Evolutionary conservation across 2,329 filamentous ascomycete genomes (phyloP).

Genomic region (Cadophora malorum): DNA sequence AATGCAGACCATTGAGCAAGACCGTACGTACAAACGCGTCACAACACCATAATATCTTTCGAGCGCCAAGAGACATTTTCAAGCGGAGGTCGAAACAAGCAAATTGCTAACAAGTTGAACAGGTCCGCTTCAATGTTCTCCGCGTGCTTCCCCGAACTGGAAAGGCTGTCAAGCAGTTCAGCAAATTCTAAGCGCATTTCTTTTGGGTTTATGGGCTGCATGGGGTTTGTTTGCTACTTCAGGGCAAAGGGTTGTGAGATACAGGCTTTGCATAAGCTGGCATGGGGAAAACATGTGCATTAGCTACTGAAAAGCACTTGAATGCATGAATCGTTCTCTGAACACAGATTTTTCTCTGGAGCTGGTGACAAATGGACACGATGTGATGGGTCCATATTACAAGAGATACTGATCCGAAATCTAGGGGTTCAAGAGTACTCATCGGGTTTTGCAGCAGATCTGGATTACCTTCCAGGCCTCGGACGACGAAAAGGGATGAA

Average conservation of each 20-base stretch:
- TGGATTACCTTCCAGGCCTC: background rate
- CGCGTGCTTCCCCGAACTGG: slow-evolving; percentile 96
- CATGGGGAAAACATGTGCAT: slow-evolving; percentile 42
- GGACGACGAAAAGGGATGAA: background rate
- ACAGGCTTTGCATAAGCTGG: slow-evolving; percentile 38
- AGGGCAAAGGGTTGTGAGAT: slow-evolving; percentile 43
- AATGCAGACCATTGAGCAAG: slow-evolving; percentile 99
- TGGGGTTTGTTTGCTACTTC: slow-evolving; percentile 45
- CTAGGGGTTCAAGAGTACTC: background rate
- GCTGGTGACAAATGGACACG: slow-evolving; percentile 10
- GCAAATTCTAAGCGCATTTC: slow-evolving; percentile 83
- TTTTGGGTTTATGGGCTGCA: slow-evolving; percentile 44
- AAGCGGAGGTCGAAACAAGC: background rate
- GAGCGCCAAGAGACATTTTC: background rate
- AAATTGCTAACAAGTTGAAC: slow-evolving; percentile 35
- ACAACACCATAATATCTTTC: background rate
- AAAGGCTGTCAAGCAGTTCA: slow-evolving; percentile 97
- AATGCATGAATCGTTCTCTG: slow-evolving; percentile 42
- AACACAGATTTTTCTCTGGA: slow-evolving; percentile 17
- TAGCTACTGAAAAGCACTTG: slow-evolving; percentile 42
- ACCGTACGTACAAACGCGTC: slow-evolving; percentile 72
- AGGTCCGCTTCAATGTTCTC: slow-evolving; percentile 99
- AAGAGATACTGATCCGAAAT: background rate
- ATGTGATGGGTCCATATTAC: background rate
- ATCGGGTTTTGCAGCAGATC: background rate